These are phyloP conservation scores for Letharia lupina DNA, from an alignment of 495 filamentous ascomycete genomes.

Conservation along the genomic window DNA sequence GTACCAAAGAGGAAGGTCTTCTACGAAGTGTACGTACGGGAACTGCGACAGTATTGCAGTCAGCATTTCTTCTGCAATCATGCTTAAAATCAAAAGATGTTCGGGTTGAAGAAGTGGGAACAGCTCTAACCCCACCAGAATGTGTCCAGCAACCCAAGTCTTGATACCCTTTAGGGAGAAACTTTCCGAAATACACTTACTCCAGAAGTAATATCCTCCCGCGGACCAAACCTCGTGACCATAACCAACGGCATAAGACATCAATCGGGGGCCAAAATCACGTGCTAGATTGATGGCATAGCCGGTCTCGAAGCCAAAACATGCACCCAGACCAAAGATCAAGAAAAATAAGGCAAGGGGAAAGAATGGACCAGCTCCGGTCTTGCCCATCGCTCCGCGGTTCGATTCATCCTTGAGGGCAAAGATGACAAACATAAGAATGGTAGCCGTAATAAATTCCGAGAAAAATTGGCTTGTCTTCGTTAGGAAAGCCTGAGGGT, in stretches of 20 bases:
- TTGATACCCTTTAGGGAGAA: neutral
- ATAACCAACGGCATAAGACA: constrained; percentile 55
- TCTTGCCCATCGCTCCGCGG: constrained; percentile 33
- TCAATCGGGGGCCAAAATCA: constrained; percentile 59
- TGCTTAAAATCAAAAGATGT: neutral
- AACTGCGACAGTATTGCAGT: constrained; percentile 19
- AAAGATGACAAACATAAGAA: constrained; percentile 62
- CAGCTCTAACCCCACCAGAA: neutral
- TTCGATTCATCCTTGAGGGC: constrained; percentile 55
- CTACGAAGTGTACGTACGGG: constrained; percentile 20
- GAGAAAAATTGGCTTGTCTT: constrained; percentile 53
- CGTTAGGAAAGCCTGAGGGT: constrained; percentile 53
- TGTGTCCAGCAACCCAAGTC: neutral
- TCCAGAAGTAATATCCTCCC: constrained; percentile 57
- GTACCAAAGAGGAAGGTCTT: no score
- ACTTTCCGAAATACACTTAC: constrained; percentile 23
- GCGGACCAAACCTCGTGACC: constrained; percentile 55
- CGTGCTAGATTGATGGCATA: constrained; percentile 61
- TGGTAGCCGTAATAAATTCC: constrained; percentile 52
- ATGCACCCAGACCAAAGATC: constrained; percentile 57
- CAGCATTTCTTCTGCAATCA: neutral
- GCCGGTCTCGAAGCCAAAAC: constrained; percentile 62
- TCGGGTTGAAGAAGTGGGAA: neutral
- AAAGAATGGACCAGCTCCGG: constrained; percentile 37
- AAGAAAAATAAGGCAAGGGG: constrained; percentile 55